Percentiles rank a stretch among this genome's conserved stretches.
These are phyloP conservation scores for Solanum ossicruentum DNA, from an alignment of 257 asterid species.

Conservation along the genomic window DNA sequence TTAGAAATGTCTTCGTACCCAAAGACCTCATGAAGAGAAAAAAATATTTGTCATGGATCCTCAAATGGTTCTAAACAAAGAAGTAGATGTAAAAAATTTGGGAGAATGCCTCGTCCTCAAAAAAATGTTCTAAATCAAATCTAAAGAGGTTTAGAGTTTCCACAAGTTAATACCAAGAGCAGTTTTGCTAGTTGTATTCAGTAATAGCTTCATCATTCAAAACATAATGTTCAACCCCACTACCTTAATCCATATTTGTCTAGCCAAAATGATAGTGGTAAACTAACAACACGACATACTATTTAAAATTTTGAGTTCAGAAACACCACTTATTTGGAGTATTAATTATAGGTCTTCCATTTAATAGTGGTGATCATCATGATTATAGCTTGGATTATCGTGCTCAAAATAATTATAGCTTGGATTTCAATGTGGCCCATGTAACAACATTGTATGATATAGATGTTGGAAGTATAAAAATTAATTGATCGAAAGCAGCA, in stretches of 20 bases:
- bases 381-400: not conserved
- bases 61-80: not conserved
- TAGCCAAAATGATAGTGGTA: not conserved
- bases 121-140: not conserved
- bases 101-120: not conserved
- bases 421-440: not conserved
- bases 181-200: not conserved
- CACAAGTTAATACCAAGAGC: not conserved
- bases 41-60: not conserved
- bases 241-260: not conserved
- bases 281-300: not conserved
- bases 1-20: constrained; percentile 17
- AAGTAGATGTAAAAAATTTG: not conserved
- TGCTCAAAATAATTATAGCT: not conserved
- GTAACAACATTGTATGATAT: not conserved
- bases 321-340: not conserved
- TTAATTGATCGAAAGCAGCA: not conserved
- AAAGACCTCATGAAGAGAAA: not conserved
- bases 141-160: no score
- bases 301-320: not conserved
- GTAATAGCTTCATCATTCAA: no score
- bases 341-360: not conserved
- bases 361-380: not conserved
- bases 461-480: not conserved
- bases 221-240: not conserved